Evolutionary conservation across 306 rosid species (phyloP).

Genomic region (Inga oerstediana): DNA sequence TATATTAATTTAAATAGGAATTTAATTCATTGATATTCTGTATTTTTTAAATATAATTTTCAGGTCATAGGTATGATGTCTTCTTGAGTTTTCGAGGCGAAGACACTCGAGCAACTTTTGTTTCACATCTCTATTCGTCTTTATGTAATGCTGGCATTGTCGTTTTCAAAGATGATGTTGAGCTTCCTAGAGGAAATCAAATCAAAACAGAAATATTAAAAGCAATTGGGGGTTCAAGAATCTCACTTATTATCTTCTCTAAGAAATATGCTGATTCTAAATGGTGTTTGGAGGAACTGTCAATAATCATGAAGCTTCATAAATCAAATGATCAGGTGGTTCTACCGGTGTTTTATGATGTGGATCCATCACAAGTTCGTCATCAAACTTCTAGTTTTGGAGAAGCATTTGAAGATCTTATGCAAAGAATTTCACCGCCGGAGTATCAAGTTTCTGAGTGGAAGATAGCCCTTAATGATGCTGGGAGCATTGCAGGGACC

Average conservation of each 20-base stretch:
- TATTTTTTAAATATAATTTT: background rate
- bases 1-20: no score
- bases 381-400: slow-evolving; percentile 12
- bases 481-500: background rate
- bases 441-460: background rate
- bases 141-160: background rate
- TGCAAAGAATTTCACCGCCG: background rate
- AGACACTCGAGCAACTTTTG: background rate
- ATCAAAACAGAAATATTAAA: background rate
- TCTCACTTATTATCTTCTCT: slow-evolving; percentile 23
- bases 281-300: slow-evolving; percentile 30
- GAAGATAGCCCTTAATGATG: background rate
- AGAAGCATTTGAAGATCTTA: background rate
- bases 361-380: slow-evolving; percentile 14
- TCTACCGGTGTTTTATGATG: background rate
- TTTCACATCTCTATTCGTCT: slow-evolving; percentile 4
- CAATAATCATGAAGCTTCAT: background rate
- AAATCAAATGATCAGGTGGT: background rate
- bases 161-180: background rate
- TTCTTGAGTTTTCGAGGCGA: slow-evolving; percentile 23
- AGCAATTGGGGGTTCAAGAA: slow-evolving; percentile 2
- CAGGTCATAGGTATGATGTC: background rate
- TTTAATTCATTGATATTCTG: background rate
- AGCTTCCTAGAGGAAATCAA: background rate
- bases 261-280: slow-evolving; percentile 20